Base-by-base conservation (phyloP, 2,329 filamentous ascomycete species). In the Fusarium robinianum region DNA sequence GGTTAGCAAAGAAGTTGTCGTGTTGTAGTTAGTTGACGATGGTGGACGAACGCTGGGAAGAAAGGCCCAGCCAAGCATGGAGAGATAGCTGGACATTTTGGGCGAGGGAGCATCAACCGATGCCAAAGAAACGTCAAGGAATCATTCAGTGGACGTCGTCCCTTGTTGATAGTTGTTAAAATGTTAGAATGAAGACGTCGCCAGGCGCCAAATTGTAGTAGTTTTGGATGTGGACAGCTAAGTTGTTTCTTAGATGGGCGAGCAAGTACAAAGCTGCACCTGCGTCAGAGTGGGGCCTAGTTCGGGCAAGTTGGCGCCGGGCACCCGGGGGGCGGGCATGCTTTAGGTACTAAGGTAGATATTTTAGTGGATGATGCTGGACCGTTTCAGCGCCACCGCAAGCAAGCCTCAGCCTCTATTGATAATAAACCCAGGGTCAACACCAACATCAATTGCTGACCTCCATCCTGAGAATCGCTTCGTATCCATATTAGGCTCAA, bases 11-110 rank as follows among this genome's bases (percentile, higher is more conserved):
- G n/a, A n/a, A n/a, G n/a, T n/a, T n/a, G n/a, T n/a, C n/a, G n/a
- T n/a, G n/a, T n/a, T 30, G 24, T 22, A 17, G 41, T 11, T 24
- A 40, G 25, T 24, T 25, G 14, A 37, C 23, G 40, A 36, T 29
- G 31, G 32, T 22, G 39, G 9, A 46, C 75, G 34, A 66, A 80
- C 78, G 38, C 72, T 70, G 31, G 79, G 78, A 34, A 81, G 72
- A 58, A 81, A 80, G 46, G 70, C 70, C 79, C 79, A 82, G 59
- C 77, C 78, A 57, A 80, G 43, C 29, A 81, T 67, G 46, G 78
- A 79, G 37, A 81, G 66, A 36, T 79, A 56, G 39, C 71, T 66
- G 21, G 78, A 77, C 78, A 80, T 80, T 51, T 25, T 63, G 51
- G 51, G 42, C 43, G 36, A 19, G 17, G 31, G 29, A 41, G 55